Percentiles rank a stretch among this genome's conserved stretches.
phyloP scores from a whole-genome alignment of 2,329 filamentous ascomycete genomes.

The Chaetomiaceae sp. region DNA sequence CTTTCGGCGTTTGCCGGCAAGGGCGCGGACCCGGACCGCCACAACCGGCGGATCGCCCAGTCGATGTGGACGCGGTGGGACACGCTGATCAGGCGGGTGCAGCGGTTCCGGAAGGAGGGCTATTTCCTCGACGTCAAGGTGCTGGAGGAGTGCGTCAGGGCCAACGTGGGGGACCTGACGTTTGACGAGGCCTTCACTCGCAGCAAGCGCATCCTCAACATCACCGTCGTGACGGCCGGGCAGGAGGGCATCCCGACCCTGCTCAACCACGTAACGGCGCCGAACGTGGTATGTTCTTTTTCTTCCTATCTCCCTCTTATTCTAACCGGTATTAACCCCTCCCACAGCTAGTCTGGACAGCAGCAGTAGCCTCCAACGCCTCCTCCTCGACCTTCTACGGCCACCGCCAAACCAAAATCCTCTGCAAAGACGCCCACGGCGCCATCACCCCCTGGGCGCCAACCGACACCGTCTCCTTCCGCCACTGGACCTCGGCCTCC shows the following conservation, averaged over 20 bases:
- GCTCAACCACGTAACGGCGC: conserved; percentile 87
- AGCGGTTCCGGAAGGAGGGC: conserved; percentile 67
- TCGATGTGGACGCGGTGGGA: conserved; percentile 42
- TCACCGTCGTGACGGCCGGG: conserved; percentile 75
- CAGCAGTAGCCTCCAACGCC: conserved; percentile 71
- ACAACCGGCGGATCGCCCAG: conserved; percentile 30
- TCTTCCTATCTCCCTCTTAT: no score
- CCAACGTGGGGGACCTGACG: conserved; percentile 82
- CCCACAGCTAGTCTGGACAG: conserved; percentile 68
- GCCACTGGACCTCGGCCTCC: conserved; percentile 61
- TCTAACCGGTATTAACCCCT: background rate
- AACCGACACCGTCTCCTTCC: conserved; percentile 56
- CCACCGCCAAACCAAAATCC: conserved; percentile 57
- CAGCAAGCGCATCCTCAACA: conserved; percentile 85
- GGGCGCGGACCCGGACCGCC: conserved; percentile 22
- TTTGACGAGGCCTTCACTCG: conserved; percentile 88
- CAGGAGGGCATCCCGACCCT: conserved; percentile 75
- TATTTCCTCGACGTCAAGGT: conserved; percentile 80
- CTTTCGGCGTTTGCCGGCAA: conserved; percentile 65
- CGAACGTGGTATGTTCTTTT: conserved; percentile 71
- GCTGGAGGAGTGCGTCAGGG: conserved; percentile 75
- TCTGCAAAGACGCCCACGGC: conserved; percentile 73
- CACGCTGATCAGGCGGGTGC: conserved; percentile 62
- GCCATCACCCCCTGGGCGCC: conserved; percentile 70
- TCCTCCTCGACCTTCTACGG: conserved; percentile 61